A percentile compares a stretch with the other conserved stretches of the same genome.
Evolutionary conservation across 352 stramenopile genomes (phyloP).

Genomic region (Globisporangium radiosum): DNA sequence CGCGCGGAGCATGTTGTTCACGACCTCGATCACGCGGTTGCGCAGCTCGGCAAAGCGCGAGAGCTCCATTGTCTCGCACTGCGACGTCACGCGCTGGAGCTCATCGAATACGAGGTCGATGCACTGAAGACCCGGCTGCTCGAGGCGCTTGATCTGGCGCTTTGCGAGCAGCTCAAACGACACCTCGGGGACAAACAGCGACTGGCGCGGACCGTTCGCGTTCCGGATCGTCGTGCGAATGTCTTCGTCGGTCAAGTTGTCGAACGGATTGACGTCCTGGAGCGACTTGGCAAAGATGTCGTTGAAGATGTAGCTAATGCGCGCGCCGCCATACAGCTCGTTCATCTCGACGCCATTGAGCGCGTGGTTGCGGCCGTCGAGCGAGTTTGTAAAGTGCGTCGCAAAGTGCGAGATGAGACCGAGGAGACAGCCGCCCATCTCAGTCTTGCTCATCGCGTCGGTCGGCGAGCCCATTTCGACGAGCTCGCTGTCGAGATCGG

Average conservation of each 20-base stretch:
- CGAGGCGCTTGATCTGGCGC: constrained; percentile 95
- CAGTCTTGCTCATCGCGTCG: constrained; percentile 82
- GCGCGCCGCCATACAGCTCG: constrained; percentile 94
- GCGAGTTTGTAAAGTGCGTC: constrained; percentile 86
- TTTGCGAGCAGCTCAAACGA: constrained; percentile 98
- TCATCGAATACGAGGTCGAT: constrained; percentile 99
- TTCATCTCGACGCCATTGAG: constrained; percentile 80
- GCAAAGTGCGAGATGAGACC: constrained; percentile 92
- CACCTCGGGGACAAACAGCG: constrained; percentile 98
- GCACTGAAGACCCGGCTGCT: constrained; percentile 95
- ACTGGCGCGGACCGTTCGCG: constrained; percentile 94
- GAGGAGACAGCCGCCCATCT: constrained; percentile 92
- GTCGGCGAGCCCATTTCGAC: constrained; percentile 92
- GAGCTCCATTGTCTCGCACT: constrained; percentile 95
- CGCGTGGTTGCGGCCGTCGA: constrained; percentile 82
- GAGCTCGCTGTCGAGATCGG: constrained; percentile 93
- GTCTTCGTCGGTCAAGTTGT: constrained; percentile 96
- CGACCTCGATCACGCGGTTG: constrained; percentile 94
- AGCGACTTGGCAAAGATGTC: constrained; percentile 92
- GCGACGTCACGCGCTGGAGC: constrained; percentile 92
- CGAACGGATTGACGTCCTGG: constrained; percentile 93
- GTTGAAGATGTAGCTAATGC: constrained; percentile 99
- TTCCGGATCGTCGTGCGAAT: constrained; percentile 99
- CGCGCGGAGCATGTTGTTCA: constrained; percentile 84
- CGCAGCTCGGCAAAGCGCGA: constrained; percentile 93